A percentile compares a stretch with the other conserved stretches of the same genome.
These are phyloP conservation scores for Volvox africanus DNA, from an alignment of 139 green algal genomes.

Conservation along the genomic window DNA sequence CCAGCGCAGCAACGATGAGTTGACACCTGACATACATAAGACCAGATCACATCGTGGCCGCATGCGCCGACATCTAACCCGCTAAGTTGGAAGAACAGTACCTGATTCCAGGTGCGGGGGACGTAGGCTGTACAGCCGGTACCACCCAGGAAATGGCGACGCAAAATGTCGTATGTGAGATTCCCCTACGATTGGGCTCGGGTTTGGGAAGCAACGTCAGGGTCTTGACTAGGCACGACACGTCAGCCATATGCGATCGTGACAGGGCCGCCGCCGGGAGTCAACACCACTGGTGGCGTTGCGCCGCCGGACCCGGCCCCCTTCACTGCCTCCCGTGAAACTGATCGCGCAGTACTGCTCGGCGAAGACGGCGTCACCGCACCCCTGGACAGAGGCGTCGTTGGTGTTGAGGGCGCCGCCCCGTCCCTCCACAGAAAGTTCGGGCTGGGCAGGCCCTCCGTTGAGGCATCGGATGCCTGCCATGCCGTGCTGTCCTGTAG, in stretches of 20 bases:
- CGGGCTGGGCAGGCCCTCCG: background rate
- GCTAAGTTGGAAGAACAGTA: too few species aligned
- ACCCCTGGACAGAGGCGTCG: background rate
- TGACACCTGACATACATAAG: too few species aligned
- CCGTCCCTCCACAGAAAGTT: background rate
- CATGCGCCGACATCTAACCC: too few species aligned
- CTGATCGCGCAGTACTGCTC: background rate
- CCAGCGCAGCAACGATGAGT: too few species aligned
- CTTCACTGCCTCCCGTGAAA: background rate
- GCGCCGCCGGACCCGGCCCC: background rate
- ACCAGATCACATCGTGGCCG: too few species aligned
- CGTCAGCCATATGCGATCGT: constrained; percentile 7
- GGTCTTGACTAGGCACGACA: background rate
- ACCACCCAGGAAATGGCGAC: too few species aligned
- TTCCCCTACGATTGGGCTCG: too few species aligned
- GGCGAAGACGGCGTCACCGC: background rate
- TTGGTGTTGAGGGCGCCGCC: background rate
- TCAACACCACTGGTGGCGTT: background rate
- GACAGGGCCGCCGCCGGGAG: background rate
- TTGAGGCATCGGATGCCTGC: background rate
- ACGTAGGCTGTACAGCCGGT: too few species aligned
- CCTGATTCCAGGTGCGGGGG: too few species aligned
- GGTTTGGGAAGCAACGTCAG: too few species aligned
- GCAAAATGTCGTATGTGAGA: too few species aligned
- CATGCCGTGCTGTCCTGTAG: background rate